A percentile compares a stretch with the other conserved stretches of the same genome.
phyloP scores from a whole-genome alignment of 2,329 filamentous ascomycete species.

The Volutella citrinella region DNA sequence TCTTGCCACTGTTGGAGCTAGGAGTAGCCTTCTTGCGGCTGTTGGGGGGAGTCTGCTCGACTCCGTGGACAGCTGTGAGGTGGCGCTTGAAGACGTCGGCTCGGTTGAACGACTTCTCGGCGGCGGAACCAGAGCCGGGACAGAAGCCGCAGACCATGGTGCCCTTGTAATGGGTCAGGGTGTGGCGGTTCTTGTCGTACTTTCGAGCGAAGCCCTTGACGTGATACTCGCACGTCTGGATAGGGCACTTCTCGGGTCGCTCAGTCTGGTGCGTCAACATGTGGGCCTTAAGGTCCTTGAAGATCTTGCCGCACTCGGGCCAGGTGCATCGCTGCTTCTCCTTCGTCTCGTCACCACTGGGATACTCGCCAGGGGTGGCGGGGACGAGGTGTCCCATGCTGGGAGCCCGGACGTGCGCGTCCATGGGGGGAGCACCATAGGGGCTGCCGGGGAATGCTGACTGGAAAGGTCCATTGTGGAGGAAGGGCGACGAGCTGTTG shows the following conservation, averaged over 20 bases:
- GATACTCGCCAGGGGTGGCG: constrained; percentile 54
- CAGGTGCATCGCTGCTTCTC: constrained; percentile 75
- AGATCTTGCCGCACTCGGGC: constrained; percentile 78
- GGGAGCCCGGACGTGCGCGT: constrained; percentile 52
- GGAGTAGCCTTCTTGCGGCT: constrained; percentile 68
- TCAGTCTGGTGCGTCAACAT: constrained; percentile 93
- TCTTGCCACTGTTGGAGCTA: constrained; percentile 51
- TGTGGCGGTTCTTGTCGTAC: constrained; percentile 95
- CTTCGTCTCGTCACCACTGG: constrained; percentile 61
- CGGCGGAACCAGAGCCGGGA: constrained; percentile 80
- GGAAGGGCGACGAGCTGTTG: constrained; percentile 65
- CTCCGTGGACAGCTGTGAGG: constrained; percentile 83
- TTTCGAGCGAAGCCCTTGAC: constrained; percentile 90
- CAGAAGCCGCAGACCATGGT: constrained; percentile 98
- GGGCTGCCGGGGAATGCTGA: constrained; percentile 53
- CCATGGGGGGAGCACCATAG: constrained; percentile 46
- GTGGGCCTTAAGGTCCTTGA: constrained; percentile 91
- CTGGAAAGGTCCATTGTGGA: constrained; percentile 53
- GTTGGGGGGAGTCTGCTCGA: constrained; percentile 91
- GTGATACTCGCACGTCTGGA: constrained; percentile 88
- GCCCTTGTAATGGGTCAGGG: constrained; percentile 92
- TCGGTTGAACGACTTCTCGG: constrained; percentile 93
- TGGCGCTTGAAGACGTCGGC: constrained; percentile 96
- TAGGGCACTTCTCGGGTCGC: constrained; percentile 91
- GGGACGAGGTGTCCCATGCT: constrained; percentile 71